Base-by-base conservation (phyloP, 495 filamentous ascomycete species). In the Mycothermus thermophilus region DNA sequence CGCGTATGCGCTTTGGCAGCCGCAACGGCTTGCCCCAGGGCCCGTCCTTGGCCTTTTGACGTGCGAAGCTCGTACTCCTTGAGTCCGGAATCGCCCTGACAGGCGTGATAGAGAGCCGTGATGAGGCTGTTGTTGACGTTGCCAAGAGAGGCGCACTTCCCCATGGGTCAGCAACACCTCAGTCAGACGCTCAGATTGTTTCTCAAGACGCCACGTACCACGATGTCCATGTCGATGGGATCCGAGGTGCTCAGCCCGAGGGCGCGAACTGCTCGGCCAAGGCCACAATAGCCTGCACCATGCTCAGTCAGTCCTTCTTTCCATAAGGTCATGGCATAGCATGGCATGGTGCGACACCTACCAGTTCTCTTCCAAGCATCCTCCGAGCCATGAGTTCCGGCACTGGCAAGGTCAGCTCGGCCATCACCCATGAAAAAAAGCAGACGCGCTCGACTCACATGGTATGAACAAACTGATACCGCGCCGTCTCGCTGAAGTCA, bases 111-210 rank as follows among this genome's bases (percentile, higher is more conserved):
- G 4, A 97, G 60, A 1, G 67, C 68, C 29, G 67, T 63, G 11
- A 95, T 48, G 32, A 90, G 75, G 6, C 73, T 65, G 13, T 67
- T 57, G 13, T 75, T 83, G 4, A 93, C 47, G 1, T 74, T 71
- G 8, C 90, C 90, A 5, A 96, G 47, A 0, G 90, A 94, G 0
- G 87, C 80, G 12, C 80, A 65, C 66, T 87, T n/a, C n/a, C n/a
- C n/a, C n/a, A n/a, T n/a, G n/a, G n/a, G n/a, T n/a, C n/a, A n/a
- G n/a, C n/a, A n/a, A 21, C 12, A 18, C 8, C 14, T 34, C 20
- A 25, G 37, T 44, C 20, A 43, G 22, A 23, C n/a, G 16, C 7
- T 2, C 4, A 2, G 8, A 5, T 18, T 25, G 1, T 4, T 1
- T 14, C 23, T 5, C 15, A 21, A 12, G 23, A 2, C 4, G 17